Base-by-base conservation (phyloP, 192 early-diverging fungal genomes). In the Linnemannia elongata region DNA sequence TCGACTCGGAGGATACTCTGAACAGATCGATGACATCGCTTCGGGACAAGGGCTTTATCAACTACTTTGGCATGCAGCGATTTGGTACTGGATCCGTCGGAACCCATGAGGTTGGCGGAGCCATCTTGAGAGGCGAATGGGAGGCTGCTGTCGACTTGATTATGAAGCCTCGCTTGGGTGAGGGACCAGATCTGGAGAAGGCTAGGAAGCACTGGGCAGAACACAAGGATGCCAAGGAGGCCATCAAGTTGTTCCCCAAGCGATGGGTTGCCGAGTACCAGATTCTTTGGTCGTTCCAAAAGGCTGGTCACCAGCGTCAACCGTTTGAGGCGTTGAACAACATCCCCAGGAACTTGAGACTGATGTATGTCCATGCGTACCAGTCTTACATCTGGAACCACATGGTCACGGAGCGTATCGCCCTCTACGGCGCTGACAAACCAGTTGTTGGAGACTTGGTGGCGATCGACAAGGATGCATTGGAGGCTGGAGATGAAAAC, bases 61-160 rank as follows among this genome's bases (percentile, higher is more conserved):
- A 99, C 91, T 99, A 99, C 91, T 99, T 92, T 90, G 99, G 88
- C 3, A 96, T 99, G 97, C 99, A 99, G 89, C 93, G 99, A 24
- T 99, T 99, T 82, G 99, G 99, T 39, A 97, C 97, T 7, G 90
- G 94, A 35, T 90, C 93, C 20, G 89, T 97, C 33, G 87, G 94
- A 2, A 98, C 98, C 17, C 95, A 97, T 82, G 88, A 93, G 24
- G 91, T 97, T 33, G 99, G 99, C 7, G 88, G 93, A 2, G 91
- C 93, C 0, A 90, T 98, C 76, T 87, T 99, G 42, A 88, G 93
- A 72, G 91, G 89, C 38, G 87, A 96, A 27, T 99, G 94, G 94
- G 84, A 89, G 15, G 88, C 88, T 20, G 97, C 96, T 0, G 90
- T 95, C 2, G 94, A 97, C 38, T 83, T 97, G 55, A 94, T 99